A percentile compares a stretch with the other conserved stretches of the same genome.
Evolutionary conservation across 2,329 filamentous ascomycete genomes (phyloP).

Genomic region (Aspergillus ibericus): DNA sequence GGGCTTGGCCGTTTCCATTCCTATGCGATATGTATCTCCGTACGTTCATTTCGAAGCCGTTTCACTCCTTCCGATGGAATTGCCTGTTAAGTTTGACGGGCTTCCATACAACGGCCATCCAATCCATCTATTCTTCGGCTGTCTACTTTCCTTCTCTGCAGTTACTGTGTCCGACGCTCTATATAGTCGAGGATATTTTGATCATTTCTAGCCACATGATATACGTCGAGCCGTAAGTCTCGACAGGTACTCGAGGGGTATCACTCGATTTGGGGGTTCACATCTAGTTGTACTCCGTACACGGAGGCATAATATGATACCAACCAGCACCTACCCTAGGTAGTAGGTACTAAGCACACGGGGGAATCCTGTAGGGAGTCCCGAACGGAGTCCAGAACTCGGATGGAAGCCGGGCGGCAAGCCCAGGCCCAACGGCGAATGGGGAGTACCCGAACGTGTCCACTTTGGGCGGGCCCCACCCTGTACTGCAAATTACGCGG

Average conservation of each 20-base stretch:
- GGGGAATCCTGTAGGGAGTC: neutral
- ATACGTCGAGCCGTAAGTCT: neutral
- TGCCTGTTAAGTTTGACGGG: neutral
- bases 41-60: neutral
- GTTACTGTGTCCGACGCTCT: neutral
- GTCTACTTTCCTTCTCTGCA: neutral
- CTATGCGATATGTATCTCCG: neutral
- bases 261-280: neutral
- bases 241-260: neutral
- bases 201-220: neutral
- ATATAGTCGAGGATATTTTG: neutral
- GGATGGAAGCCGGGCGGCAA: neutral
- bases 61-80: neutral
- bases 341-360: neutral
- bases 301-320: no score
- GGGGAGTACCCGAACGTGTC: neutral
- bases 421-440: conserved; percentile 8
- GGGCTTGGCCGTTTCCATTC: neutral
- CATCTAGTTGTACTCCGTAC: no score
- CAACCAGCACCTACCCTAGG: neutral
- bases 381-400: conserved; percentile 6
- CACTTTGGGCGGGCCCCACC: conserved; percentile 1
- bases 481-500: conserved; percentile 8
- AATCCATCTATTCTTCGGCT: neutral
- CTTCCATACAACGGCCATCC: neutral